These are phyloP conservation scores for Harrya chromipes DNA, from an alignment of 768 basidiomycete species.

Conservation along the genomic window DNA sequence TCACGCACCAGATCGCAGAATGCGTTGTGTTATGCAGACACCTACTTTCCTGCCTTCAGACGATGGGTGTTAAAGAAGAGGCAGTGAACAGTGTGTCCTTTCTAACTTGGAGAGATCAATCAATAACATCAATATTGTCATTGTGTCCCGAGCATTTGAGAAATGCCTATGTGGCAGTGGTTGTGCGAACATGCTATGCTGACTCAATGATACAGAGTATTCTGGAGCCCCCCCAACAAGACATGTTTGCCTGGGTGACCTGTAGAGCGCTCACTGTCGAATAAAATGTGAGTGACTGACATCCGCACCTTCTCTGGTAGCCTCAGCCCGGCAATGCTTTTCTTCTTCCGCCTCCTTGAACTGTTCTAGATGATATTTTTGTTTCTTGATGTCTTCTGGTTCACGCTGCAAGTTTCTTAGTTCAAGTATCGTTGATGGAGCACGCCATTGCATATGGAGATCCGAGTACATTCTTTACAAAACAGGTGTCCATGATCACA, in stretches of 20 bases:
- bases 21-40: too few relatives aligned
- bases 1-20: too few relatives aligned
- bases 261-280: slow-evolving; percentile 22
- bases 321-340: slow-evolving; percentile 40
- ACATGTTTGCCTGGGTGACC: slow-evolving; percentile 67
- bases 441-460: slow-evolving; percentile 51
- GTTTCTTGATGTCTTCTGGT: slow-evolving; percentile 94
- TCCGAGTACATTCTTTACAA: slow-evolving; percentile 94
- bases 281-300: neutral
- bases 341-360: slow-evolving; percentile 84
- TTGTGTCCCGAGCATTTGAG: too few relatives aligned
- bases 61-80: too few relatives aligned
- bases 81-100: too few relatives aligned
- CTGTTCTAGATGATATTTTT: slow-evolving; percentile 73
- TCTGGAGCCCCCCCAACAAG: too few relatives aligned
- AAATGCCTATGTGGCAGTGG: too few relatives aligned
- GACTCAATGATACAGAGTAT: too few relatives aligned
- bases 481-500: slow-evolving; percentile 89
- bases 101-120: too few relatives aligned
- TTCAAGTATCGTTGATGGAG: slow-evolving; percentile 3
- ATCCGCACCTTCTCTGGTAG: slow-evolving; percentile 33
- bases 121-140: too few relatives aligned
- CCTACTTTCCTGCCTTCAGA: too few relatives aligned
- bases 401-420: slow-evolving; percentile 45
- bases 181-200: too few relatives aligned